Evolutionary conservation across 2,329 filamentous ascomycete species (phyloP).

Genomic region (Aspergillus sp.): DNA sequence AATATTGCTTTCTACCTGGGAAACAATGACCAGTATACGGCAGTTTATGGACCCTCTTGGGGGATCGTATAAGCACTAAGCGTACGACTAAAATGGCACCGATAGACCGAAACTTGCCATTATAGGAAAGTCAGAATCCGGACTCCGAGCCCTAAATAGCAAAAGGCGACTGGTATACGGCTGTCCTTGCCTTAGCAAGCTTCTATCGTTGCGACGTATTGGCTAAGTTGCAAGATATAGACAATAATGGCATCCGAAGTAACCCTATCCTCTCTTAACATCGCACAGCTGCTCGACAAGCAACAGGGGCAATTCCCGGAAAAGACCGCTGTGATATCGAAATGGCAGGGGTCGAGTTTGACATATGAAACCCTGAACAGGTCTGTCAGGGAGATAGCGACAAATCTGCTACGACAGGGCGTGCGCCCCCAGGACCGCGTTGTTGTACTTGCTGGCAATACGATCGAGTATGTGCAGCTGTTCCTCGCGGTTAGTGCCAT

Average conservation of each 20-base stretch:
- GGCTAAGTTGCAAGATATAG: too few species aligned
- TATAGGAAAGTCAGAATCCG: too few species aligned
- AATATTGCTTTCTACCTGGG: too few species aligned
- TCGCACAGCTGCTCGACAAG: not conserved
- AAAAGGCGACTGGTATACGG: too few species aligned
- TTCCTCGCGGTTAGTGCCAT: constrained; percentile 65
- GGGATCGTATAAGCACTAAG: too few species aligned
- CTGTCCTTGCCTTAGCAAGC: too few species aligned
- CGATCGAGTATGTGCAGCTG: constrained; percentile 54
- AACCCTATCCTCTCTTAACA: not conserved
- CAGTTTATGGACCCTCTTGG: too few species aligned
- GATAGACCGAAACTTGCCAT: too few species aligned
- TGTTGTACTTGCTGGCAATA: constrained; percentile 64
- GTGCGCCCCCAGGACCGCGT: constrained; percentile 64
- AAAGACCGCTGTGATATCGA: constrained; percentile 2
- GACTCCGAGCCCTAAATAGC: too few species aligned
- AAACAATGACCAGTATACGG: too few species aligned
- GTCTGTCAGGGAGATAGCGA: not conserved
- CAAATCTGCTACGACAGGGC: constrained; percentile 56
- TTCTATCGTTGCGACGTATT: too few species aligned
- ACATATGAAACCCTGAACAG: constrained; percentile 1
- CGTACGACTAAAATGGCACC: too few species aligned
- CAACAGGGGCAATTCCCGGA: not conserved
- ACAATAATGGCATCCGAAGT: not conserved
- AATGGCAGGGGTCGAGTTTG: constrained; percentile 4